A percentile compares a stretch with the other conserved stretches of the same genome.
Conservation (phyloP, 169 alveolate species). For the Eimeria sp. region DNA sequence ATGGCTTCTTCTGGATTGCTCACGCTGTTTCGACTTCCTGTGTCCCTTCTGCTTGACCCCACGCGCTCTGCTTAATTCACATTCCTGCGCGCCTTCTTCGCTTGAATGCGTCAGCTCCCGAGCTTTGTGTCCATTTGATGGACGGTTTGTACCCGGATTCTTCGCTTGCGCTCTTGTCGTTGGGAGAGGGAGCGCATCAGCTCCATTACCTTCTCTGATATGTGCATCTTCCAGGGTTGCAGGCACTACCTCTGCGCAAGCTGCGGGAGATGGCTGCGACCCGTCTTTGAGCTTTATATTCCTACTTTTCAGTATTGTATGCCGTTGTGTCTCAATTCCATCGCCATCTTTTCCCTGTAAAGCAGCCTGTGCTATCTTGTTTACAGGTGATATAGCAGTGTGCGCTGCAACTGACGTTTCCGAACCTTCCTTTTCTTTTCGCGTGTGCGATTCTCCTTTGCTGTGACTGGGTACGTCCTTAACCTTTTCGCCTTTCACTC, state of each 20-base stretch:
- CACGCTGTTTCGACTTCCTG: background rate
- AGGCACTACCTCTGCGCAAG: background rate
- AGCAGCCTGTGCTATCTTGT: background rate
- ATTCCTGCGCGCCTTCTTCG: background rate
- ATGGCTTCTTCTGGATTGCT: background rate
- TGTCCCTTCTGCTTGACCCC: background rate
- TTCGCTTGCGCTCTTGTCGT: background rate
- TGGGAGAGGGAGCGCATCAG: background rate
- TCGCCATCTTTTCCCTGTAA: background rate
- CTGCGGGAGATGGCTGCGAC: background rate
- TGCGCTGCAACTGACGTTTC: background rate
- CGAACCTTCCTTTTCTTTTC: background rate
- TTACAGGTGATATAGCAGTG: background rate
- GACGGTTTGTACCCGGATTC: background rate
- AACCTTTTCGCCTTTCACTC: background rate
- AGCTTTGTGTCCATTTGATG: background rate
- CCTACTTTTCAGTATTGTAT: background rate
- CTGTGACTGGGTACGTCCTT: background rate
- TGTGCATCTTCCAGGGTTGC: background rate
- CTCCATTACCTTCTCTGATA: background rate
- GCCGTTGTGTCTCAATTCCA: background rate
- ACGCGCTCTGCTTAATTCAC: background rate
- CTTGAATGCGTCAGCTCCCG: background rate
- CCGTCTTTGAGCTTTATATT: background rate
- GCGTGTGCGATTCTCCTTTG: background rate